Evolutionary conservation across 768 basidiomycete genomes (phyloP), one percentile per base, ranked within the genome.

Genomic region (Suillus bovinus): DNA sequence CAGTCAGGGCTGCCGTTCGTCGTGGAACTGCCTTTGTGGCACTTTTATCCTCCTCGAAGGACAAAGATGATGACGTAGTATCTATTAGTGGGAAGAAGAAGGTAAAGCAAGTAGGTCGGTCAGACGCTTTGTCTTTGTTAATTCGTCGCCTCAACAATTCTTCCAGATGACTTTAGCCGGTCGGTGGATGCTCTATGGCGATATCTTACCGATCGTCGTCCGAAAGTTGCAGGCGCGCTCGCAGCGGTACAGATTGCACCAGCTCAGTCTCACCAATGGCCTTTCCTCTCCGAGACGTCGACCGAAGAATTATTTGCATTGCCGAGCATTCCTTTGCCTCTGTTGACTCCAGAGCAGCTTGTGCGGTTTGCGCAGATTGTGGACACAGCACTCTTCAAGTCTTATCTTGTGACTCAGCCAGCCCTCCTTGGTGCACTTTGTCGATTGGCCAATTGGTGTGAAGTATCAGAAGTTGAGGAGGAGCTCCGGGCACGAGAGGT

Each of bases 371-470:
- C 95, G 1, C 96, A 98, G 76, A 87, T 99, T 38, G 91, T 98
- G 29, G 94, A 99, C 69, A 98, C 97, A 1, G 96, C 93, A 10
- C 77, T 99, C 66, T 95, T 99, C 76, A 96, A 97, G 76, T 88
- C 90, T 3, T 97, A 96, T 73, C 77, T 99, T 24, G 81, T 93
- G 24, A 88, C 90, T 46, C 81, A 90, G 49, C 94, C 96, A 0
- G 84, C 82, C 14, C 77, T 99, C 61, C 78, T 99, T 11, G 94
- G 93, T 0, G 86, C 93, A 34, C 75, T 98, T 56, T 99, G 96
- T 74, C 84, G 96, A 47, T 79, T 96, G 29, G 85, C 93, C 3
- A 99, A 97, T 74, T 99, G 95, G 94, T 99, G 96, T 74, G 97
- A 98, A 70, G 95, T 99, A 1, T 87, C 86, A 5, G 92, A 96